These are phyloP conservation scores for Paramecium sexaurelia DNA, from an alignment of 73 alveolate species.

Conservation along the genomic window DNA sequence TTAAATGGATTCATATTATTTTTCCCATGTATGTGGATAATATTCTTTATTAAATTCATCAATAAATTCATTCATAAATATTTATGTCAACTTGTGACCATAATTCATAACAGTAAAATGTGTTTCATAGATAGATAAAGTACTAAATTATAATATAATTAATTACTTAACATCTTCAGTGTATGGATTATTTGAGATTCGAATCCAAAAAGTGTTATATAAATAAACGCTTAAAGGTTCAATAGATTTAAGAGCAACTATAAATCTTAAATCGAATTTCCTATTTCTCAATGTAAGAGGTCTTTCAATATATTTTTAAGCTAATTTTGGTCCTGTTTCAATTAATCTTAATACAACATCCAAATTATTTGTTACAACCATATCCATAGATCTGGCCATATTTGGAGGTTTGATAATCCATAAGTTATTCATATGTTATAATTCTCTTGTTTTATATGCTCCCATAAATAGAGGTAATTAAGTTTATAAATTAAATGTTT, in stretches of 20 bases:
- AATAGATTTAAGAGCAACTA: slow-evolving; percentile 86
- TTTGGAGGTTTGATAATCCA: slow-evolving; percentile 96
- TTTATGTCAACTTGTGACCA: slow-evolving; percentile 75
- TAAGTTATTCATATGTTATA: slow-evolving; percentile 81
- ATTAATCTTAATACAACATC: slow-evolving; percentile 85
- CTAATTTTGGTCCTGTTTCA: slow-evolving; percentile 97
- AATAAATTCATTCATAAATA: slow-evolving; percentile 71
- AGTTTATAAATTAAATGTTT: slow-evolving; percentile 84
- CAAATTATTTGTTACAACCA: slow-evolving; percentile 85
- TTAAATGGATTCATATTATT: slow-evolving; percentile 53
- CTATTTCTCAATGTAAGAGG: slow-evolving; percentile 78
- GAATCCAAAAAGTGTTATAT: slow-evolving; percentile 90
- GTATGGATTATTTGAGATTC: slow-evolving; percentile 88
- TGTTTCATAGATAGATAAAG: slow-evolving; percentile 87
- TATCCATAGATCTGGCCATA: slow-evolving; percentile 94
- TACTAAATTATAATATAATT: slow-evolving; percentile 57
- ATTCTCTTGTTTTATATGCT: slow-evolving; percentile 79
- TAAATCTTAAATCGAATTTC: slow-evolving; percentile 93
- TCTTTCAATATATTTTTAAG: slow-evolving; percentile 87
- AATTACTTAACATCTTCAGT: slow-evolving; percentile 60
- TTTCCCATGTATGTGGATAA: slow-evolving; percentile 38
- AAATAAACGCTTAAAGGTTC: slow-evolving; percentile 89
- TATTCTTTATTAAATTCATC: slow-evolving; percentile 70
- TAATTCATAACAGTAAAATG: slow-evolving; percentile 97
- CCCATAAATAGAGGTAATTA: slow-evolving; percentile 95